Percentiles rank a stretch among this genome's conserved stretches.
Conservation (phyloP, 352 stramenopile species). For the Phytophthora citrophthora region DNA sequence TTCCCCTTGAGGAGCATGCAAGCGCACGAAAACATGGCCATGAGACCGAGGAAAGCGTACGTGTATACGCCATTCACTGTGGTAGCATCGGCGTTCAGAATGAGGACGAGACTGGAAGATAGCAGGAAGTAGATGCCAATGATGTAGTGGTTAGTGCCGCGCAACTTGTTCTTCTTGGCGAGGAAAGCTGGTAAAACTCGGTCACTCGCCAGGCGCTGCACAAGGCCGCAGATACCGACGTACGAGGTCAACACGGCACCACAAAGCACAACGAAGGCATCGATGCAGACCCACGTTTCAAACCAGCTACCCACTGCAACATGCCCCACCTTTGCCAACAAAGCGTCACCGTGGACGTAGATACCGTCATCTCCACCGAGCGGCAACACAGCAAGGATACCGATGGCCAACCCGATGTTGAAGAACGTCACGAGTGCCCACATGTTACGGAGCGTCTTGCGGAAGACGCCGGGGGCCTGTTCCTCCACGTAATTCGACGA, state of each 20-base stretch:
- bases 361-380: conserved; percentile 60
- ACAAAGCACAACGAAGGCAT: conserved; percentile 88
- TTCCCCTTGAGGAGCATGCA: conserved; percentile 90
- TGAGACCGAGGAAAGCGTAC: conserved; percentile 83
- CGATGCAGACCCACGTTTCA: conserved; percentile 65
- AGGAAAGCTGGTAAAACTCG: conserved; percentile 64
- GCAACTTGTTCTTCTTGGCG: conserved; percentile 58
- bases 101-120: conserved; percentile 65
- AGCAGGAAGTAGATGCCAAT: conserved; percentile 78
- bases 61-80: conserved; percentile 85
- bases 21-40: conserved; percentile 82
- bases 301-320: conserved; percentile 45
- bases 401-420: conserved; percentile 76
- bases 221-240: conserved; percentile 75
- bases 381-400: conserved; percentile 78
- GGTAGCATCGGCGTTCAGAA: conserved; percentile 74
- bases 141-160: conserved; percentile 79
- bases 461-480: conserved; percentile 77
- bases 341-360: conserved; percentile 46
- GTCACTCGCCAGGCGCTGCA: conserved; percentile 77
- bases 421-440: conserved; percentile 82
- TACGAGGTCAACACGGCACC: conserved; percentile 89
- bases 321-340: conserved; percentile 74
- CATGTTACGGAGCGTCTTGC: conserved; percentile 75
- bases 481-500: conserved; percentile 90